These are phyloP conservation scores for Lactarius quietus DNA, from an alignment of 768 basidiomycete species.

Conservation along the genomic window DNA sequence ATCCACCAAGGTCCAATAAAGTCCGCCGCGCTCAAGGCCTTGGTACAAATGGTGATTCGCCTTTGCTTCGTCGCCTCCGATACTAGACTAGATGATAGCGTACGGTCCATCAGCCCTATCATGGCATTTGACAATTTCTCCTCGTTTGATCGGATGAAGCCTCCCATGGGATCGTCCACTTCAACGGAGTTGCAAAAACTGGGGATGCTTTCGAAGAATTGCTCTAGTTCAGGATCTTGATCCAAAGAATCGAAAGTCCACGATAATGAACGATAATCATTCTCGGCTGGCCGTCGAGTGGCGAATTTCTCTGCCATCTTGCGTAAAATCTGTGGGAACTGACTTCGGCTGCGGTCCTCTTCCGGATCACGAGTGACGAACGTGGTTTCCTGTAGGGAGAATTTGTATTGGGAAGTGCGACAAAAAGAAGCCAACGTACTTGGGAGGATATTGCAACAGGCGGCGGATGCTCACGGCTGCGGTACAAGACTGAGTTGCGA, in stretches of 20 bases:
- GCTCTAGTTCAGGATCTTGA: not conserved
- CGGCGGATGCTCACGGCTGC: no score
- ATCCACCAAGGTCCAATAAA: not conserved
- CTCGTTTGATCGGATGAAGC: not conserved
- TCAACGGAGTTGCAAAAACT: not conserved
- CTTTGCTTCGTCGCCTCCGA: not conserved
- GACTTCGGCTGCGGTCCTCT: not conserved
- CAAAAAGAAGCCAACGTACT: no score
- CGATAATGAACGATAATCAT: not conserved
- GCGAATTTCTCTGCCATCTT: not conserved
- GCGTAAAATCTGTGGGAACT: constrained; percentile 4
- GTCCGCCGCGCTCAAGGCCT: not conserved
- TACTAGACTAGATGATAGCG: not conserved
- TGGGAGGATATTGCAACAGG: no score
- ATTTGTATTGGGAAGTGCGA: no score
- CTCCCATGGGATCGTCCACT: not conserved
- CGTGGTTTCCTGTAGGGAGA: no score
- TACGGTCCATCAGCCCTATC: not conserved
- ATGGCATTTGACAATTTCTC: not conserved
- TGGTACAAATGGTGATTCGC: not conserved
- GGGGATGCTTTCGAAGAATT: constrained; percentile 8
- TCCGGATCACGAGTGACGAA: not conserved
- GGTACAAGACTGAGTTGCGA: no score
- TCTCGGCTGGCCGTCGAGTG: not conserved
- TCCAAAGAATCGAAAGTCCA: not conserved